Evolutionary conservation across 2,329 filamentous ascomycete genomes (phyloP).

Genomic region (Aspergillus sp.): DNA sequence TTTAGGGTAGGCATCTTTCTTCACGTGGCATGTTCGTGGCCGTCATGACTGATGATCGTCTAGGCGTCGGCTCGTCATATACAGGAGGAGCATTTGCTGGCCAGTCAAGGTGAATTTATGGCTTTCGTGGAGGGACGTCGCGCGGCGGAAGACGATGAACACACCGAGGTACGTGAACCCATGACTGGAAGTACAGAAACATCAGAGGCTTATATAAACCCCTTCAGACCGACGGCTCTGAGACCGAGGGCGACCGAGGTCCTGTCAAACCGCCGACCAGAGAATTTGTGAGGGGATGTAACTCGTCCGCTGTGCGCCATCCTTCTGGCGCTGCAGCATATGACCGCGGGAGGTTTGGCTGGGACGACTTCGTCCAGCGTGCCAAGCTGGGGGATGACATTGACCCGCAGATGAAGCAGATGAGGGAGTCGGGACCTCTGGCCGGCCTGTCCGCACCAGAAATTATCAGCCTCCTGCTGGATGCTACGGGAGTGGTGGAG

Average conservation of each 20-base stretch:
- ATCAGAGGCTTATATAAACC: constrained; percentile 10
- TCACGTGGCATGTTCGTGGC: neutral
- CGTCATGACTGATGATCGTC: constrained; percentile 1
- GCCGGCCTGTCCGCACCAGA: constrained; percentile 24
- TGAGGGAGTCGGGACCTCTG: constrained; percentile 26
- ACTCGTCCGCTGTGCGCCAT: constrained; percentile 34
- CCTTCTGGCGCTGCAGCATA: constrained; percentile 34
- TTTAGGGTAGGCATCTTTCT: constrained; percentile 26
- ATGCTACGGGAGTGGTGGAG: constrained; percentile 27
- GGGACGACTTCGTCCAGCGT: constrained; percentile 42
- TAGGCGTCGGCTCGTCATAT: constrained; percentile 28
- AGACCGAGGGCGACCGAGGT: constrained; percentile 28
- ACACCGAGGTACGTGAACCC: constrained; percentile 33
- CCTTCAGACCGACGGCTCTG: constrained; percentile 30
- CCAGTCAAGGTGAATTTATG: constrained; percentile 41
- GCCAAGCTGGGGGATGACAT: constrained; percentile 38
- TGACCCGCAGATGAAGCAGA: constrained; percentile 39
- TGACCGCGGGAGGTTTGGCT: constrained; percentile 34
- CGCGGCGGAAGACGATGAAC: constrained; percentile 41
- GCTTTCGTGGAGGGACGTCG: constrained; percentile 38
- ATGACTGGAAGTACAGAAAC: neutral
- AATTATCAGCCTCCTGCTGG: constrained; percentile 26
- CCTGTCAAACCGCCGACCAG: constrained; percentile 21
- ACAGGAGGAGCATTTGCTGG: constrained; percentile 39
- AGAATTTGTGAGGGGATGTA: constrained; percentile 34